Percentiles rank a stretch among this genome's conserved stretches.
These are phyloP conservation scores for Astrephomene gubernaculifera DNA, from an alignment of 139 green algal species.

Conservation along the genomic window DNA sequence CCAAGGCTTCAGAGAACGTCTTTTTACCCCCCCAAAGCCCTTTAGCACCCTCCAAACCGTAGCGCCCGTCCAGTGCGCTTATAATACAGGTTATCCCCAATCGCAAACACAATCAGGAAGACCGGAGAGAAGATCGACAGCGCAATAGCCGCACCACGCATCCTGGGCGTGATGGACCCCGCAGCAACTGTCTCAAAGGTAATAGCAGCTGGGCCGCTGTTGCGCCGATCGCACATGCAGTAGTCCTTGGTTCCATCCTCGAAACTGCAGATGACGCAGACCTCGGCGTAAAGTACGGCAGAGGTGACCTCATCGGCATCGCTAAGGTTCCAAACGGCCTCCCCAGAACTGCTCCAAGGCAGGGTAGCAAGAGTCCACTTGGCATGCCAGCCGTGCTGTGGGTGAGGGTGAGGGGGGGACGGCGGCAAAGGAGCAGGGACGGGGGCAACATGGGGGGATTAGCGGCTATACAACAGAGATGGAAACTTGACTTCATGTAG, in stretches of 20 bases:
- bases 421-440: not conserved
- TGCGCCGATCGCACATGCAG: constrained; percentile 24
- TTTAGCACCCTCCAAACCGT: too few species aligned
- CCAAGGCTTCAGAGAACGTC: too few species aligned
- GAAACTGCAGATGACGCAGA: constrained; percentile 40
- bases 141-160: constrained; percentile 54
- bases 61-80: constrained; percentile 3
- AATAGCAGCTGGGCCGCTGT: not conserved
- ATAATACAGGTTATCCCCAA: constrained; percentile 26
- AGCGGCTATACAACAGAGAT: too few species aligned
- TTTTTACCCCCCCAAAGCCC: too few species aligned
- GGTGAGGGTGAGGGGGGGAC: not conserved
- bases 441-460: not conserved
- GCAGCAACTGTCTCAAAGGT: constrained; percentile 41
- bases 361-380: not conserved
- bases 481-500: too few species aligned
- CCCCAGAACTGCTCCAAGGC: not conserved
- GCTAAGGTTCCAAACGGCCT: constrained; percentile 10
- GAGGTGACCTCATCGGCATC: constrained; percentile 45
- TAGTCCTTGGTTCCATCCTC: constrained; percentile 29
- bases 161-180: constrained; percentile 41
- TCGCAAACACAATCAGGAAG: constrained; percentile 45
- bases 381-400: constrained; percentile 33
- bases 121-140: constrained; percentile 47
- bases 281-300: constrained; percentile 48